These are phyloP conservation scores for Lolium rigidum DNA, from an alignment of 176 grass and related monocot species.

Conservation along the genomic window DNA sequence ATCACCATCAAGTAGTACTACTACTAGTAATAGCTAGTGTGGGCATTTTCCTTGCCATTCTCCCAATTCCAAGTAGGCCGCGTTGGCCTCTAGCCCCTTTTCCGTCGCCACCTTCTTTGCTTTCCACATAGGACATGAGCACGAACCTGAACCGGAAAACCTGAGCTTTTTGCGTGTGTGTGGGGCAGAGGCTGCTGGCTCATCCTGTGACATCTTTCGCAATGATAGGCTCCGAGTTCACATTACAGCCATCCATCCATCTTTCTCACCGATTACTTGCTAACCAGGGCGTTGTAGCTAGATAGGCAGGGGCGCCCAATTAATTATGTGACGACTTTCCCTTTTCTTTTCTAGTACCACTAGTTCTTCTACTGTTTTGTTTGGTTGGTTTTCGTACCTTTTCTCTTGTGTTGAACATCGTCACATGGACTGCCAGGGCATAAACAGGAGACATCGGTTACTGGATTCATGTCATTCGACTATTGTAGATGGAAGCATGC, in stretches of 20 bases:
- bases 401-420: neutral
- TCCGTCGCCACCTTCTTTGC: conserved; percentile 27
- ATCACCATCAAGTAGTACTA: conserved; percentile 1
- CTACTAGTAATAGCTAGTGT: neutral
- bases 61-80: conserved; percentile 36
- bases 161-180: conserved; percentile 6
- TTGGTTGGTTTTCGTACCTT: conserved; percentile 5
- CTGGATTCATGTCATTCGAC: neutral
- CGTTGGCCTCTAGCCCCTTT: conserved; percentile 33
- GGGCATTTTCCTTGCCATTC: neutral
- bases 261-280: conserved; percentile 26
- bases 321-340: conserved; percentile 22
- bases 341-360: neutral
- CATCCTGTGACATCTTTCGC: conserved; percentile 42
- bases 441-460: neutral
- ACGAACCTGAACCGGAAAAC: neutral
- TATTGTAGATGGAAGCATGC: conserved; percentile 2
- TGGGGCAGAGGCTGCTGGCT: conserved; percentile 30
- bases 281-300: conserved; percentile 31
- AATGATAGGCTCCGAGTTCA: conserved; percentile 31
- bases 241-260: neutral
- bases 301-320: neutral
- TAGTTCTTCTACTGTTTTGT: neutral
- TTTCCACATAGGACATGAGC: conserved; percentile 52
- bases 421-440: conserved; percentile 34